Evolutionary conservation across 805 yeast species (phyloP).

Genomic region (Schwanniomyces yamadae): DNA sequence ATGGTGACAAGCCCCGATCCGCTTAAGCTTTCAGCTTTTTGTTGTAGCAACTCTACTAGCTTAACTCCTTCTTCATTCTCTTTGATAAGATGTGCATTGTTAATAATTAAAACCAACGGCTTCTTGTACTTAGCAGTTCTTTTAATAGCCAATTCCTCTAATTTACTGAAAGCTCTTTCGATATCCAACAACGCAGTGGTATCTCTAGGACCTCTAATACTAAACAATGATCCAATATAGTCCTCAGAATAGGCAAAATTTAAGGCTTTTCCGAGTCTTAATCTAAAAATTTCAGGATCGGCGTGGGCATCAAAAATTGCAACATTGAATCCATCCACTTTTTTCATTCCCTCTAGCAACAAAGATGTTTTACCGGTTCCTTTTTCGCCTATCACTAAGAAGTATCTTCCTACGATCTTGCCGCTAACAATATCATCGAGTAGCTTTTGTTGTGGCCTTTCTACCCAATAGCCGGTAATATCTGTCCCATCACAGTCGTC

Average conservation of each 20-base stretch:
- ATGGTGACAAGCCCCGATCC: constrained; percentile 72
- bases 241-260: constrained; percentile 76
- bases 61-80: constrained; percentile 74
- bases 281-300: constrained; percentile 78
- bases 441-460: constrained; percentile 62
- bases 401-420: constrained; percentile 63
- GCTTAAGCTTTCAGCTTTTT: constrained; percentile 75
- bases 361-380: constrained; percentile 85
- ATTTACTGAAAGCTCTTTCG: constrained; percentile 74
- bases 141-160: constrained; percentile 68
- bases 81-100: constrained; percentile 71
- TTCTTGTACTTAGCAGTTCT: constrained; percentile 38
- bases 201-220: constrained; percentile 81
- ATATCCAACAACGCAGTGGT: constrained; percentile 79
- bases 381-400: constrained; percentile 74
- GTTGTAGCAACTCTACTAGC: constrained; percentile 72
- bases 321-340: constrained; percentile 61
- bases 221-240: constrained; percentile 77
- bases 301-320: constrained; percentile 79
- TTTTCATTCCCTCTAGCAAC: constrained; percentile 66
- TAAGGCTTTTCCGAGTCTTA: constrained; percentile 72
- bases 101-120: constrained; percentile 70
- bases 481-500: constrained; percentile 24
- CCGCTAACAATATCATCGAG: constrained; percentile 69
- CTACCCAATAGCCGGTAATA: constrained; percentile 53